Evolutionary conservation across 2,329 filamentous ascomycete species (phyloP).

Genomic region (Alternaria novae-zelandiae): DNA sequence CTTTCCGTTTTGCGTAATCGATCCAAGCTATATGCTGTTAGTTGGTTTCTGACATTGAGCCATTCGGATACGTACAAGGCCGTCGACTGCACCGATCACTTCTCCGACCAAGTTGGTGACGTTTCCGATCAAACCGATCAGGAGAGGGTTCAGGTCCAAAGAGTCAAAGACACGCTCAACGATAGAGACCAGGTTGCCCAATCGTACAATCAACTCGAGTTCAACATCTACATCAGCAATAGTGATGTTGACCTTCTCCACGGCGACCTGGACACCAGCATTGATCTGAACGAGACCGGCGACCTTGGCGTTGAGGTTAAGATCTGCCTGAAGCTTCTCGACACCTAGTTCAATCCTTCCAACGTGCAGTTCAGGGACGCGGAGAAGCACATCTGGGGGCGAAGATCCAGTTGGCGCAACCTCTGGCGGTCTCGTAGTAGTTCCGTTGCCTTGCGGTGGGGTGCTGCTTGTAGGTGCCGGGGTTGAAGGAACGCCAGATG

Average conservation of each 20-base stretch:
- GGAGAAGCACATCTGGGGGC: conserved; percentile 64
- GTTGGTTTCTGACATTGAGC: background rate
- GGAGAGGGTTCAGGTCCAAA: conserved; percentile 66
- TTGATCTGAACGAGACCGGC: conserved; percentile 63
- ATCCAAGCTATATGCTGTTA: conserved; percentile 52
- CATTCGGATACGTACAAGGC: conserved; percentile 46
- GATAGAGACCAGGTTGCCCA: conserved; percentile 66
- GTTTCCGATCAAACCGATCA: conserved; percentile 63
- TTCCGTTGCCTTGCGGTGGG: conserved; percentile 26
- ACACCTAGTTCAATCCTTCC: conserved; percentile 66
- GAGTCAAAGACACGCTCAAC: conserved; percentile 66
- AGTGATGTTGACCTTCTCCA: conserved; percentile 65
- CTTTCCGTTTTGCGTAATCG: conserved; percentile 63
- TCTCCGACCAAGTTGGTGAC: conserved; percentile 60
- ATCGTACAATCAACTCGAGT: conserved; percentile 64
- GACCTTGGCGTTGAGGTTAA: conserved; percentile 67
- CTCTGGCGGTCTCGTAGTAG: conserved; percentile 28
- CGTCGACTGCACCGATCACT: conserved; percentile 64
- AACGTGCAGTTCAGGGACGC: conserved; percentile 64
- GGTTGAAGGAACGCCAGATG: conserved; percentile 20
- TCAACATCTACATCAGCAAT: conserved; percentile 66
- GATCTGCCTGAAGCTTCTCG: conserved; percentile 63
- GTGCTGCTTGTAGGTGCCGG: conserved; percentile 38
- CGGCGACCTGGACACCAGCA: conserved; percentile 55
- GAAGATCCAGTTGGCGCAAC: conserved; percentile 33